phyloP scores from a whole-genome alignment of 2,329 filamentous ascomycete genomes.

The Colletotrichum cuscutae region DNA sequence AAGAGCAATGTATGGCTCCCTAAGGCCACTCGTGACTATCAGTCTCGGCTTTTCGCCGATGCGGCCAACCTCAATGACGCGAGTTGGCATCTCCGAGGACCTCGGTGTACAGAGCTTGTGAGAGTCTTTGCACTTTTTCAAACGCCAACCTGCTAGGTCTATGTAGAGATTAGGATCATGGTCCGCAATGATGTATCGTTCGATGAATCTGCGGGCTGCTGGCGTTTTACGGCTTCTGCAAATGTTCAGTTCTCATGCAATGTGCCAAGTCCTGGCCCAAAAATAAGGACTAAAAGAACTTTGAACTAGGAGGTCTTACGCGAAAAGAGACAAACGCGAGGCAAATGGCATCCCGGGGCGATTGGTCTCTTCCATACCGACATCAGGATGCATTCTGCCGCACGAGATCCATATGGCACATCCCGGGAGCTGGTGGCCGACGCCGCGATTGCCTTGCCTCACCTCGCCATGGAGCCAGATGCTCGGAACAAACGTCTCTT shows the following conservation, averaged over 20 bases:
- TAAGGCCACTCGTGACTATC: neutral
- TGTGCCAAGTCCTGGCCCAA: neutral
- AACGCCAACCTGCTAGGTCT: neutral
- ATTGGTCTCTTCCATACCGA: neutral
- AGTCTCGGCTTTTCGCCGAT: neutral
- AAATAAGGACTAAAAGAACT: too few species aligned
- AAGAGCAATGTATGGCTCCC: conserved; percentile 12
- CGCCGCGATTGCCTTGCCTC: neutral
- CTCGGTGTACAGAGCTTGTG: conserved; percentile 3
- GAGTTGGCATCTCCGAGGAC: conserved; percentile 10
- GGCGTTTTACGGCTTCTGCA: neutral
- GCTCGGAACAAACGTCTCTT: neutral
- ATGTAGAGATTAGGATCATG: neutral
- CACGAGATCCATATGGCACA: conserved; percentile 1
- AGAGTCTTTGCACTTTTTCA: neutral
- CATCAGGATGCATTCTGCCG: conserved; percentile 1
- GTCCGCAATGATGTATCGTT: neutral
- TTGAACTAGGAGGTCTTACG: neutral
- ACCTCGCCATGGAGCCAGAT: conserved; percentile 14
- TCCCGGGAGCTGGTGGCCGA: neutral
- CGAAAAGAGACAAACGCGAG: neutral
- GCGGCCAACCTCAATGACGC: neutral
- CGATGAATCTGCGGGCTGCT: neutral
- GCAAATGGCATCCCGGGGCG: neutral
- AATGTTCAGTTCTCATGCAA: neutral